A percentile compares a stretch with the other conserved stretches of the same genome.
These are phyloP conservation scores for Aureobasidium pullulans DNA, from an alignment of 2,329 filamentous ascomycete species.

Conservation along the genomic window DNA sequence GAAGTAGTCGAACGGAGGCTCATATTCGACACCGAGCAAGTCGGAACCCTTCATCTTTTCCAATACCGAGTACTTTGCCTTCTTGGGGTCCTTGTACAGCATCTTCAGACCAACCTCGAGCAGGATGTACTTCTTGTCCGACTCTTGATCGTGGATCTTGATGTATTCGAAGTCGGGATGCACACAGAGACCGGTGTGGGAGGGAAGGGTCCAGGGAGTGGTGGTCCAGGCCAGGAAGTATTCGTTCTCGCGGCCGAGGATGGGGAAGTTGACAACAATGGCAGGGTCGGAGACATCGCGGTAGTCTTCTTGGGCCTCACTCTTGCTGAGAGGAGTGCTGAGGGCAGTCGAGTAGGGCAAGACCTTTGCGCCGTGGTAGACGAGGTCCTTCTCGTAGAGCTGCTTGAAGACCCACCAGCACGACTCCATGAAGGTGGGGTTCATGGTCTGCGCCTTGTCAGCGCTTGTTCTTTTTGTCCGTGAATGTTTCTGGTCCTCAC, in stretches of 20 bases:
- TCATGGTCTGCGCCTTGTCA: constrained; percentile 59
- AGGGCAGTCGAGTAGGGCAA: constrained; percentile 94
- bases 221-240: constrained; percentile 82
- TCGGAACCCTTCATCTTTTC: constrained; percentile 74
- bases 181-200: constrained; percentile 68
- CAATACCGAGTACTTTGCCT: constrained; percentile 80
- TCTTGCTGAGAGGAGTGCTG: constrained; percentile 84
- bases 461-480: not conserved
- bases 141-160: constrained; percentile 76
- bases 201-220: constrained; percentile 80
- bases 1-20: constrained; percentile 85
- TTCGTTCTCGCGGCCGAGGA: constrained; percentile 65
- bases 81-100: constrained; percentile 91
- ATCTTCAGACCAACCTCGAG: constrained; percentile 74
- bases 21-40: constrained; percentile 82
- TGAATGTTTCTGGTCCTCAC: not conserved
- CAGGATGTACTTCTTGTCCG: constrained; percentile 76
- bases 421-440: constrained; percentile 90
- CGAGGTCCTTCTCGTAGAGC: constrained; percentile 78
- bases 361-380: constrained; percentile 85
- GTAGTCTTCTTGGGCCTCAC: constrained; percentile 92
- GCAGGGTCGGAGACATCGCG: constrained; percentile 88
- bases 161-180: constrained; percentile 81
- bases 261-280: constrained; percentile 78
- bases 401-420: constrained; percentile 97